Conservation (phyloP, 352 stramenopile genomes). For the Blastocystis sp. region DNA sequence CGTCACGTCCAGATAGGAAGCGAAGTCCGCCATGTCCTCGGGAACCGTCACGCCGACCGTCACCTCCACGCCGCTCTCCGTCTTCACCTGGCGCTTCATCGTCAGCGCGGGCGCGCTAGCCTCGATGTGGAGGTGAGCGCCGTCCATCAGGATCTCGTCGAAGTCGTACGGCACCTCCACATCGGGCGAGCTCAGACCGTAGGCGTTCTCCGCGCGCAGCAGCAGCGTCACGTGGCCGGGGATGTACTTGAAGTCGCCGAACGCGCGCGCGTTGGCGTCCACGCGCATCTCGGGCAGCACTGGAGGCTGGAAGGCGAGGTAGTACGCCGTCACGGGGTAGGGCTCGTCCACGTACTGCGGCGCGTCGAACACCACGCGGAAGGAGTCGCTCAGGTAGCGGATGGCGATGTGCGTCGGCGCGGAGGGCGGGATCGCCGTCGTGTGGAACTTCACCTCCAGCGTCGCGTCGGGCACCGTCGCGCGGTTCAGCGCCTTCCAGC, state of each 20-base stretch:
- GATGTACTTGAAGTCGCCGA: constrained; percentile 43
- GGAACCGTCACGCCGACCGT: constrained; percentile 5
- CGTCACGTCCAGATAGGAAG: constrained; percentile 28
- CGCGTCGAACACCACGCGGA: constrained; percentile 43
- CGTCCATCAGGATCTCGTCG: constrained; percentile 36
- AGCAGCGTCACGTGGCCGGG: constrained; percentile 33
- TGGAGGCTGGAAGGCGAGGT: constrained; percentile 64
- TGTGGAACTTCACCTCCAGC: constrained; percentile 59
- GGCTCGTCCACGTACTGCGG: constrained; percentile 19
- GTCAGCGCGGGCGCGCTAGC: background rate
- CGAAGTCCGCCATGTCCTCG: constrained; percentile 3
- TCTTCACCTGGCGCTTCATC: constrained; percentile 12
- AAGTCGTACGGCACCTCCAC: constrained; percentile 53
- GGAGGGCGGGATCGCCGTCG: constrained; percentile 33
- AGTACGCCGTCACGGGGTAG: constrained; percentile 51
- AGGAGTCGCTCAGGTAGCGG: background rate
- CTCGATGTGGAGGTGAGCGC: background rate
- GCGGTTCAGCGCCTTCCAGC: constrained; percentile 44
- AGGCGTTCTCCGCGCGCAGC: constrained; percentile 57
- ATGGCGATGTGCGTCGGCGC: constrained; percentile 13
- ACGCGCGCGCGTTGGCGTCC: background rate
- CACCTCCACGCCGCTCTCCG: constrained; percentile 19
- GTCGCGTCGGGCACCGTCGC: constrained; percentile 26
- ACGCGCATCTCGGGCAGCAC: constrained; percentile 50
- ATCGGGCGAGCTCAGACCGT: constrained; percentile 53